A percentile compares a stretch with the other conserved stretches of the same genome.
Conservation (phyloP, 108 stramenopile species). For the Nitzschia putrida region DNA sequence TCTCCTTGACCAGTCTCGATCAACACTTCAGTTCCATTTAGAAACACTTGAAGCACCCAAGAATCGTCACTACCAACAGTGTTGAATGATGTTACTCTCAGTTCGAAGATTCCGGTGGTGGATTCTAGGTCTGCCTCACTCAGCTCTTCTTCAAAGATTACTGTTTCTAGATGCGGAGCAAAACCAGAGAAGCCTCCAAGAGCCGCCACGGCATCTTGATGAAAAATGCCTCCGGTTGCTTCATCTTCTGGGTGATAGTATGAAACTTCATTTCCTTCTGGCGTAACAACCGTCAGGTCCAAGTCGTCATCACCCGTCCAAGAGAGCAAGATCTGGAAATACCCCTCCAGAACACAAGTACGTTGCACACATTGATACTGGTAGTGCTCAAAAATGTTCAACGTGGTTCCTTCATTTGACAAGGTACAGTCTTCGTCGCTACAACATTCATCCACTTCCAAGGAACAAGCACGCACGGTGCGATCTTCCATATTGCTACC, state of each 20-base stretch:
- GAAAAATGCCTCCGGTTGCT: slow-evolving; percentile 25
- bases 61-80: not conserved
- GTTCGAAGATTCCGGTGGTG: slow-evolving; percentile 10
- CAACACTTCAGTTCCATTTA: slow-evolving; percentile 4
- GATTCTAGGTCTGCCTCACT: not conserved
- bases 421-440: slow-evolving; percentile 14
- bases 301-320: slow-evolving; percentile 35
- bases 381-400: not conserved
- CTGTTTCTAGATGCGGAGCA: slow-evolving; percentile 4
- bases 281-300: slow-evolving; percentile 18
- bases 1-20: slow-evolving; percentile 9
- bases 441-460: slow-evolving; percentile 33
- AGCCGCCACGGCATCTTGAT: slow-evolving; percentile 9
- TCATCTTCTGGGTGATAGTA: slow-evolving; percentile 7
- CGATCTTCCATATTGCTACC: not conserved
- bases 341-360: slow-evolving; percentile 15
- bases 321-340: slow-evolving; percentile 20
- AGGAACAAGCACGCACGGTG: not conserved
- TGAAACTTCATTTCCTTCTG: slow-evolving; percentile 13
- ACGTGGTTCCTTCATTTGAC: slow-evolving; percentile 4
- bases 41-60: slow-evolving; percentile 13
- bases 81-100: slow-evolving; percentile 13
- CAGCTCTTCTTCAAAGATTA: not conserved
- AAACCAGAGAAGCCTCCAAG: not conserved
- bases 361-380: slow-evolving; percentile 15